phyloP scores from a whole-genome alignment of 495 filamentous ascomycete species.

The Collariella sp. region DNA sequence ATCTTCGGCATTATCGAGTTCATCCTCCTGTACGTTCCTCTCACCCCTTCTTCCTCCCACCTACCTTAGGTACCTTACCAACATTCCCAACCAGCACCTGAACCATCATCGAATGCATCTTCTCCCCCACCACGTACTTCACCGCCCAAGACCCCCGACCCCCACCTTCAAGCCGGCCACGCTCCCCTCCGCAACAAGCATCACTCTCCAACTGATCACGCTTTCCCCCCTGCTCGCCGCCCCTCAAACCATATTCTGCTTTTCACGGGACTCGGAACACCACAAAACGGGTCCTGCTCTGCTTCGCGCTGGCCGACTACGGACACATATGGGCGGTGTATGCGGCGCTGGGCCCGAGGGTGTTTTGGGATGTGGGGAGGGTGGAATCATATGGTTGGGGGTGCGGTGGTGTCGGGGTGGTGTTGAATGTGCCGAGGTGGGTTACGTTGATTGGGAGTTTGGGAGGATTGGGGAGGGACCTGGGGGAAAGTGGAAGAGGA shows the following conservation, averaged over 20 bases:
- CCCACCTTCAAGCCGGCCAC: conserved; percentile 17
- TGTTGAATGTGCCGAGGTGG: conserved; percentile 44
- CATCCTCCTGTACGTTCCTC: conserved; percentile 46
- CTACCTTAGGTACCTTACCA: not conserved
- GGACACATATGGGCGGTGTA: conserved; percentile 54
- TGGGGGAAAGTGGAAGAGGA: no score
- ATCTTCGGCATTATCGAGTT: conserved; percentile 51
- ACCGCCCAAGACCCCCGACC: conserved; percentile 37
- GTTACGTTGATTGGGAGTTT: conserved; percentile 46
- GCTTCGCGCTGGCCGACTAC: conserved; percentile 50
- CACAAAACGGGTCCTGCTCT: conserved; percentile 45
- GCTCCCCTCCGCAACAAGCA: conserved; percentile 37
- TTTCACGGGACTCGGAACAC: conserved; percentile 45
- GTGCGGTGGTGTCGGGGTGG: conserved; percentile 44
- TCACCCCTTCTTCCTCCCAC: no score
- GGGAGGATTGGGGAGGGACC: conserved; percentile 21
- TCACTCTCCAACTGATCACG: conserved; percentile 53
- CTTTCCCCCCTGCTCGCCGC: conserved; percentile 47
- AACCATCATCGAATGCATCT: conserved; percentile 35
- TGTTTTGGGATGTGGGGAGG: conserved; percentile 36
- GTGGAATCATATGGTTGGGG: conserved; percentile 57
- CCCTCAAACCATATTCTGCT: conserved; percentile 43
- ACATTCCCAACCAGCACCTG: conserved; percentile 28
- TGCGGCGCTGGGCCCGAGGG: conserved; percentile 41
- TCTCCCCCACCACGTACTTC: conserved; percentile 42